phyloP scores from a whole-genome alignment of 331 rosid genomes.

The Arachis monticola region DNA sequence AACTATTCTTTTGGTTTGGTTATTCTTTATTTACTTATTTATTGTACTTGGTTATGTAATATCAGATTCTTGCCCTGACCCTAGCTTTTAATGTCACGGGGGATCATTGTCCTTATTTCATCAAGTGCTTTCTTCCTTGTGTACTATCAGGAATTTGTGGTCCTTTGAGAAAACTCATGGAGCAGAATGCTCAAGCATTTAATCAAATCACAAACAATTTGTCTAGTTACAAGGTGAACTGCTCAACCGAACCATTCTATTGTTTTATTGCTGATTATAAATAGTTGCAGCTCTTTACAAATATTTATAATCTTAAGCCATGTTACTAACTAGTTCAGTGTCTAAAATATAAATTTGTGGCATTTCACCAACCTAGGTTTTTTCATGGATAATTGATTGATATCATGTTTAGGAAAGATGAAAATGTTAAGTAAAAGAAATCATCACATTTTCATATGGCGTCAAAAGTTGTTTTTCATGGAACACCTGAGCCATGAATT shows the following conservation, averaged over 20 bases:
- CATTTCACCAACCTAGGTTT: constrained; percentile 22
- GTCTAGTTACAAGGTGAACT: constrained; percentile 78
- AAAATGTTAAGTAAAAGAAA: too few species aligned
- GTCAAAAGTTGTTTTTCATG: too few species aligned
- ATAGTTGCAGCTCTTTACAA: not conserved
- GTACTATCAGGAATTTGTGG: constrained; percentile 64
- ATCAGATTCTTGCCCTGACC: not conserved
- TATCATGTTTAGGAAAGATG: not conserved
- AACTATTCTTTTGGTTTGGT: not conserved
- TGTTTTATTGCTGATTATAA: constrained; percentile 20
- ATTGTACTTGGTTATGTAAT: not conserved
- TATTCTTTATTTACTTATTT: not conserved
- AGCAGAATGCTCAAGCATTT: constrained; percentile 84
- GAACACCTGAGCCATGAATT: too few species aligned
- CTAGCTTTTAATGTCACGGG: constrained; percentile 11
- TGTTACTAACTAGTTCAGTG: constrained; percentile 2
- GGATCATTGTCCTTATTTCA: constrained; percentile 36
- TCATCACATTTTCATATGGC: too few species aligned
- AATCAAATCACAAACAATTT: constrained; percentile 77
- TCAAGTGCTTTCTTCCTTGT: constrained; percentile 38
- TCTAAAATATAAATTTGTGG: not conserved
- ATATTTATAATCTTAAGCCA: constrained; percentile 11
- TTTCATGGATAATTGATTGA: constrained; percentile 3
- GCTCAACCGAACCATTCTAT: constrained; percentile 31
- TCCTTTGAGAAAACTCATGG: constrained; percentile 75